Evolutionary conservation across 768 basidiomycete species (phyloP).

Genomic region (Tylopilus balloui): DNA sequence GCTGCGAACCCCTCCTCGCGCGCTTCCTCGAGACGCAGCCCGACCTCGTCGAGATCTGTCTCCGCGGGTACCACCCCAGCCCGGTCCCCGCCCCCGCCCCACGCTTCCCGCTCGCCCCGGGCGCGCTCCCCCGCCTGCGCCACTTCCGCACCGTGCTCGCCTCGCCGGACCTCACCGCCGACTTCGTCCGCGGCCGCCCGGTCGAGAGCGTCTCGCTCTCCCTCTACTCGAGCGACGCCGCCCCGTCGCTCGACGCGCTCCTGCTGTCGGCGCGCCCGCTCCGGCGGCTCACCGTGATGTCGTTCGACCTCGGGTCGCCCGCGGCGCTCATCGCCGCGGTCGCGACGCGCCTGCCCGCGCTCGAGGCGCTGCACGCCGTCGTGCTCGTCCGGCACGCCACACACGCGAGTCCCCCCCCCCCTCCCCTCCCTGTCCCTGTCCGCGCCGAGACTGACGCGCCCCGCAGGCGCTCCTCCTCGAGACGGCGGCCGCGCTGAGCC

Average conservation of each 20-base stretch:
- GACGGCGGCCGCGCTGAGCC: slow-evolving; percentile 35
- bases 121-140: slow-evolving; percentile 44
- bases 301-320: slow-evolving; percentile 48
- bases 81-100: background rate
- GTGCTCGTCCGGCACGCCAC: slow-evolving; percentile 48
- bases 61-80: slow-evolving; percentile 48
- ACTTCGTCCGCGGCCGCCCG: slow-evolving; percentile 45
- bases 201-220: slow-evolving; percentile 50
- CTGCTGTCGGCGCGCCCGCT: slow-evolving; percentile 36
- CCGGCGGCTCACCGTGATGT: slow-evolving; percentile 52
- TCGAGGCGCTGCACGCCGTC: slow-evolving; percentile 62
- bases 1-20: slow-evolving; percentile 46
- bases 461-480: slow-evolving; percentile 41
- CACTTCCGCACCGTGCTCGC: slow-evolving; percentile 54
- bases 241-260: slow-evolving; percentile 43
- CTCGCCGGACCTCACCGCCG: slow-evolving; percentile 41
- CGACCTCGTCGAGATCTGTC: slow-evolving; percentile 46
- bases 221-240: slow-evolving; percentile 40
- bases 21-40: slow-evolving; percentile 49
- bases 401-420: slow-evolving; percentile 34
- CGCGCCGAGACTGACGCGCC: too few relatives aligned
- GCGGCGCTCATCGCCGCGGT: slow-evolving; percentile 45
- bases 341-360: slow-evolving; percentile 40
- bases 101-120: slow-evolving; percentile 31
- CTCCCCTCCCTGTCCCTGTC: background rate